These are phyloP conservation scores for Yarrowia bubula DNA, from an alignment of 805 yeast species.

Conservation along the genomic window DNA sequence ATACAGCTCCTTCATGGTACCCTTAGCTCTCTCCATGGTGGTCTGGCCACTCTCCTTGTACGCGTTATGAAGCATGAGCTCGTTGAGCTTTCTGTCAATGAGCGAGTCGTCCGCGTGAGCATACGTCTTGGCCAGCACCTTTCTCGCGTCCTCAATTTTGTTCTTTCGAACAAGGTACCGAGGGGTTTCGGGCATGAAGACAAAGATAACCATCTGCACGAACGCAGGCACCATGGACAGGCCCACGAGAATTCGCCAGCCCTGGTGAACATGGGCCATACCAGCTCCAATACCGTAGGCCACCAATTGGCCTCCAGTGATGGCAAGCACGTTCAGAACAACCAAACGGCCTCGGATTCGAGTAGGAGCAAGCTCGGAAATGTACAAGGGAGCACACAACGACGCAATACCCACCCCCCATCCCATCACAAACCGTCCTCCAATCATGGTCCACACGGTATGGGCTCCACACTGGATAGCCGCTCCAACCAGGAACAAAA, in stretches of 20 bases:
- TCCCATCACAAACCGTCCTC: constrained; percentile 90
- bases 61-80: constrained; percentile 47
- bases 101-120: constrained; percentile 59
- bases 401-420: constrained; percentile 97
- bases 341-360: constrained; percentile 88
- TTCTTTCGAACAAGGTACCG: constrained; percentile 78
- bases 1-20: constrained; percentile 39
- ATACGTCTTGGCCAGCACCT: constrained; percentile 64
- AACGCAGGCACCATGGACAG: constrained; percentile 84
- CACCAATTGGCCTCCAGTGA: constrained; percentile 92
- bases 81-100: constrained; percentile 65
- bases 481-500: constrained; percentile 81
- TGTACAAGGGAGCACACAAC: constrained; percentile 87
- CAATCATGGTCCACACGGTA: constrained; percentile 86
- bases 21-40: constrained; percentile 33
- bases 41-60: constrained; percentile 25
- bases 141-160: constrained; percentile 59
- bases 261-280: constrained; percentile 64
- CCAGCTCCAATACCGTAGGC: constrained; percentile 91
- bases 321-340: constrained; percentile 80
- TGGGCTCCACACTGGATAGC: constrained; percentile 77
- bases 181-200: constrained; percentile 94
- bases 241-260: constrained; percentile 94
- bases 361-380: constrained; percentile 89
- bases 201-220: constrained; percentile 69